These are phyloP conservation scores for Skeletonema tropicum DNA, from an alignment of 108 stramenopile species.

Conservation along the genomic window DNA sequence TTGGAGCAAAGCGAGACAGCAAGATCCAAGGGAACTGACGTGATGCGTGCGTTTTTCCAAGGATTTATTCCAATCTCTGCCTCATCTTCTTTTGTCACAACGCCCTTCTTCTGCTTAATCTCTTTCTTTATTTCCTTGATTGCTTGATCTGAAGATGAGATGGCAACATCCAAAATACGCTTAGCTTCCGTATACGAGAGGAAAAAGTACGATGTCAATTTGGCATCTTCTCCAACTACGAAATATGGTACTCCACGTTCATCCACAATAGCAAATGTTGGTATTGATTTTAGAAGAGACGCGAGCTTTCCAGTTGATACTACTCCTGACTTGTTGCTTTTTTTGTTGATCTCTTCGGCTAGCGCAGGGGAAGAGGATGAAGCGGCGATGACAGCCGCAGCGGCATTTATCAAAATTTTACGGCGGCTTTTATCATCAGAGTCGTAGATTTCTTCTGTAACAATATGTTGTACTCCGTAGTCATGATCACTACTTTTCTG, in stretches of 20 bases:
- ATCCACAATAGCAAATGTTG: slow-evolving; percentile 83
- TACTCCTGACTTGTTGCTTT: slow-evolving; percentile 11
- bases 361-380: background rate
- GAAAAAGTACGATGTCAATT: slow-evolving; percentile 85
- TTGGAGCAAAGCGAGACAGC: slow-evolving; percentile 70
- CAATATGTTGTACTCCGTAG: background rate
- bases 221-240: slow-evolving; percentile 88
- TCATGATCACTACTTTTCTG: background rate
- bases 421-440: background rate
- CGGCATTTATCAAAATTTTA: background rate
- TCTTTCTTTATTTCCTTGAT: slow-evolving; percentile 53
- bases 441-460: background rate
- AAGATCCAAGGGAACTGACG: slow-evolving; percentile 77
- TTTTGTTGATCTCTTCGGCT: background rate
- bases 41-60: slow-evolving; percentile 73
- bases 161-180: slow-evolving; percentile 68
- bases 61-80: slow-evolving; percentile 64
- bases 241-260: slow-evolving; percentile 73
- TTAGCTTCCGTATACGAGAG: slow-evolving; percentile 70
- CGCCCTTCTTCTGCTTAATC: slow-evolving; percentile 41
- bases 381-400: background rate
- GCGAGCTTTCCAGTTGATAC: slow-evolving; percentile 37
- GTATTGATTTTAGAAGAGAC: slow-evolving; percentile 47
- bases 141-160: slow-evolving; percentile 59
- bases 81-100: slow-evolving; percentile 50